These are phyloP conservation scores for Astrephomene gubernaculifera DNA, from an alignment of 139 green algal genomes.

Conservation along the genomic window DNA sequence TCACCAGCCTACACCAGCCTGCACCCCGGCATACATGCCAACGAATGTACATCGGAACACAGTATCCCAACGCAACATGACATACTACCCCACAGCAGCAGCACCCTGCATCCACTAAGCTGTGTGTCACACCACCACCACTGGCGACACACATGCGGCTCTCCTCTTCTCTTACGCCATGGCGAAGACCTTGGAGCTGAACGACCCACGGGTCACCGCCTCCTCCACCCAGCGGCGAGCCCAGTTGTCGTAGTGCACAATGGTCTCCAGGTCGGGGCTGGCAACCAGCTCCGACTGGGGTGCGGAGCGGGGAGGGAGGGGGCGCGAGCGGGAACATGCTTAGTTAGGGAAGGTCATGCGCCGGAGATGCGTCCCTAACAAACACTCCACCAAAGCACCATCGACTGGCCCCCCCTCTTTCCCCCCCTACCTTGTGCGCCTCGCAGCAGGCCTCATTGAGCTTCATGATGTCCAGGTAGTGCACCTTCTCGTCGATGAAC, in stretches of 20 bases:
- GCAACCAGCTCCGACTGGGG: constrained; percentile 69
- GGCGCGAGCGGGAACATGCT: neutral
- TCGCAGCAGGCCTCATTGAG: constrained; percentile 95
- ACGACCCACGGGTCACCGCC: constrained; percentile 51
- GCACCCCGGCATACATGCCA: too few species aligned
- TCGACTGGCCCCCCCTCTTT: neutral
- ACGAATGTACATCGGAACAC: too few species aligned
- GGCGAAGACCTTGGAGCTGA: constrained; percentile 43
- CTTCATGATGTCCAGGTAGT: constrained; percentile 95
- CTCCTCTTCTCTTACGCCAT: constrained; percentile 13
- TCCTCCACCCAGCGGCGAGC: constrained; percentile 82
- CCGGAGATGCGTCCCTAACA: too few species aligned
- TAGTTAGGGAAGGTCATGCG: too few species aligned
- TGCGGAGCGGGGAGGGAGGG: neutral
- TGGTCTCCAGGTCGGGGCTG: constrained; percentile 89
- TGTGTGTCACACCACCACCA: too few species aligned
- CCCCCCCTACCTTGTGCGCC: constrained; percentile 74
- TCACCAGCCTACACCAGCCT: too few species aligned
- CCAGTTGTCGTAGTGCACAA: constrained; percentile 97
- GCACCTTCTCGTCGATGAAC: constrained; percentile 95
- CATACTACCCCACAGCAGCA: too few species aligned
- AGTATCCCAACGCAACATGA: too few species aligned
- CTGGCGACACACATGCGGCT: too few species aligned
- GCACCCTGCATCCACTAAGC: too few species aligned
- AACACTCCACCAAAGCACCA: neutral